Conservation (phyloP, 2,329 filamentous ascomycete species). For the Didymosphaeria variabile region DNA sequence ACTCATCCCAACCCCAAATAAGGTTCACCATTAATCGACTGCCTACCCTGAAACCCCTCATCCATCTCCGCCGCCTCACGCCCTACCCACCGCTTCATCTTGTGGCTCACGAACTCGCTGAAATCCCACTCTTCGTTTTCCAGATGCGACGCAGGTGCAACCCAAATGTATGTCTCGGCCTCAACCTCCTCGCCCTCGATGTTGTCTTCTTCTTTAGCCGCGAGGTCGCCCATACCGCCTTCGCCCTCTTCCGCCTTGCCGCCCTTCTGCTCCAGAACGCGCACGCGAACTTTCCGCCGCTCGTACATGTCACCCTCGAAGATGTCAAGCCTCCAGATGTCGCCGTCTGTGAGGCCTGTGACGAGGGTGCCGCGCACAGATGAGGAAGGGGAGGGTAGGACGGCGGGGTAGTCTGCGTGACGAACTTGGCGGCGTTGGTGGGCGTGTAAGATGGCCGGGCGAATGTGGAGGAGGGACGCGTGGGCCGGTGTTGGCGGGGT, state of each 20-base stretch:
- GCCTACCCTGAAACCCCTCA: constrained; percentile 56
- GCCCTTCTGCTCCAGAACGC: constrained; percentile 45
- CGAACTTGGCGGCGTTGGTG: constrained; percentile 77
- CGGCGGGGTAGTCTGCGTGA: constrained; percentile 80
- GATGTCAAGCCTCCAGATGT: constrained; percentile 76
- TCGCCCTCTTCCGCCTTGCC: constrained; percentile 24
- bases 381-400: constrained; percentile 58
- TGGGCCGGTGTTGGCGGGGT: constrained; percentile 60
- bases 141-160: constrained; percentile 57
- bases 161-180: constrained; percentile 63
- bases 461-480: constrained; percentile 67
- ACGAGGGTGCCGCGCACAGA: constrained; percentile 78
- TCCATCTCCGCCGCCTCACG: constrained; percentile 53
- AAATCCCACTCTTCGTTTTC: constrained; percentile 89
- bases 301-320: constrained; percentile 85
- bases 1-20: constrained; percentile 5
- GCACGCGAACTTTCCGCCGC: constrained; percentile 59
- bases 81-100: constrained; percentile 69
- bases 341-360: constrained; percentile 78
- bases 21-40: constrained; percentile 35
- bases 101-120: constrained; percentile 80
- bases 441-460: constrained; percentile 77
- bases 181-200: constrained; percentile 52
- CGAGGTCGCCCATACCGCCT: constrained; percentile 33
- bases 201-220: constrained; percentile 37